Percentiles rank a stretch among this genome's conserved stretches.
phyloP scores from a whole-genome alignment of 805 yeast genomes.

The Metschnikowia drakensbergensis region DNA sequence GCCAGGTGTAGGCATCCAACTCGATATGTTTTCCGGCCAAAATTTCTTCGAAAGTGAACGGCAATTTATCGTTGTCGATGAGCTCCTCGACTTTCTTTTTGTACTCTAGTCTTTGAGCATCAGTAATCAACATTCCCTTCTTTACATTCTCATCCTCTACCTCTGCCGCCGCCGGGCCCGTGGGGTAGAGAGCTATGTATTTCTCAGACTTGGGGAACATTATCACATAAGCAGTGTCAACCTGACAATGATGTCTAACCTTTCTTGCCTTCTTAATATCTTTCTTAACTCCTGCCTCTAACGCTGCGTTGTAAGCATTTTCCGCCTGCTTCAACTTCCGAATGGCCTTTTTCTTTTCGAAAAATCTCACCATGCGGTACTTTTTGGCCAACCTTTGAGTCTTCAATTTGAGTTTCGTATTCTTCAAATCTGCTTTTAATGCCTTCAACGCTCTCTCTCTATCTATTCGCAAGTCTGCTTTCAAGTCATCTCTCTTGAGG shows the following conservation, averaged over 20 bases:
- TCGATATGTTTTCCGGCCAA: slow-evolving; percentile 36
- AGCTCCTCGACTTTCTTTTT: slow-evolving; percentile 47
- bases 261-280: slow-evolving; percentile 45
- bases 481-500: slow-evolving; percentile 54
- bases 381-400: slow-evolving; percentile 57
- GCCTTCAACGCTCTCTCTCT: slow-evolving; percentile 76
- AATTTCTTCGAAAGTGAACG: slow-evolving; percentile 47
- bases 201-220: slow-evolving; percentile 77
- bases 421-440: slow-evolving; percentile 52
- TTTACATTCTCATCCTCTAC: slow-evolving; percentile 34
- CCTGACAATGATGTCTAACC: slow-evolving; percentile 51
- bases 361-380: slow-evolving; percentile 91
- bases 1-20: slow-evolving; percentile 19
- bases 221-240: slow-evolving; percentile 71
- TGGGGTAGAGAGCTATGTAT: slow-evolving; percentile 75
- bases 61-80: slow-evolving; percentile 52
- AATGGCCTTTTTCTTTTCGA: slow-evolving; percentile 82
- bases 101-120: slow-evolving; percentile 41
- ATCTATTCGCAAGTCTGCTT: slow-evolving; percentile 61
- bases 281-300: slow-evolving; percentile 32
- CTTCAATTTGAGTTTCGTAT: slow-evolving; percentile 41
- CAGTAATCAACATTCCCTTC: slow-evolving; percentile 41
- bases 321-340: slow-evolving; percentile 59
- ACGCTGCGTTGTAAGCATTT: slow-evolving; percentile 34
- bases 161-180: slow-evolving; percentile 23